Percentiles rank a stretch among this genome's conserved stretches.
phyloP scores from a whole-genome alignment of 1,139 yeast species.

The Kluyveromyces marxianus region DNA sequence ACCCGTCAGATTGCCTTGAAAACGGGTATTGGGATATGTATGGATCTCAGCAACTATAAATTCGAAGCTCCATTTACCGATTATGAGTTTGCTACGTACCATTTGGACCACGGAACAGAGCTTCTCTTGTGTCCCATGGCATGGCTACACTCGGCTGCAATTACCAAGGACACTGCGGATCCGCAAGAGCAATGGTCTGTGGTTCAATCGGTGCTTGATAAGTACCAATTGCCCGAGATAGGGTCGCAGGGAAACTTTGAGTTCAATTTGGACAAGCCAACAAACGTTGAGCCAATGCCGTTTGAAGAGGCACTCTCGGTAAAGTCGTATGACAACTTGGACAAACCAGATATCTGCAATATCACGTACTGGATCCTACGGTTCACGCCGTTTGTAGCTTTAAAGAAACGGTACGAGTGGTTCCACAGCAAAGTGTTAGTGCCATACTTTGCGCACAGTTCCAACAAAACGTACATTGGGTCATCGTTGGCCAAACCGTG shows the following conservation, averaged over 20 bases:
- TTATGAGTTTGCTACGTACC: slow-evolving; percentile 62
- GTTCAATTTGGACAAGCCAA: slow-evolving; percentile 13
- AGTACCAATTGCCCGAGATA: slow-evolving; percentile 13
- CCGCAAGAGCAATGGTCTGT: slow-evolving; percentile 12
- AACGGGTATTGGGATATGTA: slow-evolving; percentile 78
- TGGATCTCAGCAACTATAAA: slow-evolving; percentile 87
- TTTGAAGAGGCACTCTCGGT: slow-evolving; percentile 14
- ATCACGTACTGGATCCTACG: slow-evolving; percentile 67
- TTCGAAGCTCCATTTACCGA: slow-evolving; percentile 70
- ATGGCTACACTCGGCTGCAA: slow-evolving; percentile 60
- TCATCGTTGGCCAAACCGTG: slow-evolving; percentile 17
- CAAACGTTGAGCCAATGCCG: slow-evolving; percentile 7
- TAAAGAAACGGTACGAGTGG: slow-evolving; percentile 18
- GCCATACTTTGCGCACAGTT: slow-evolving; percentile 5
- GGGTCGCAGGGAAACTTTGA: slow-evolving; percentile 25
- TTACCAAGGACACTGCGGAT: slow-evolving; percentile 16
- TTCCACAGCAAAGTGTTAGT: slow-evolving; percentile 8
- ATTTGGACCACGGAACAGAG: slow-evolving; percentile 41
- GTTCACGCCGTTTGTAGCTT: slow-evolving; percentile 51
- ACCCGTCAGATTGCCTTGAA: slow-evolving; percentile 27
- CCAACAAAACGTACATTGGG: slow-evolving; percentile 34
- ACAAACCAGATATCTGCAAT: slow-evolving; percentile 34
- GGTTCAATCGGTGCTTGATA: slow-evolving; percentile 12
- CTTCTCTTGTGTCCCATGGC: slow-evolving; percentile 79
- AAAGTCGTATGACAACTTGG: slow-evolving; percentile 19